Base-by-base conservation (phyloP, 2,329 filamentous ascomycete species). In the Clarireedia sp. region DNA sequence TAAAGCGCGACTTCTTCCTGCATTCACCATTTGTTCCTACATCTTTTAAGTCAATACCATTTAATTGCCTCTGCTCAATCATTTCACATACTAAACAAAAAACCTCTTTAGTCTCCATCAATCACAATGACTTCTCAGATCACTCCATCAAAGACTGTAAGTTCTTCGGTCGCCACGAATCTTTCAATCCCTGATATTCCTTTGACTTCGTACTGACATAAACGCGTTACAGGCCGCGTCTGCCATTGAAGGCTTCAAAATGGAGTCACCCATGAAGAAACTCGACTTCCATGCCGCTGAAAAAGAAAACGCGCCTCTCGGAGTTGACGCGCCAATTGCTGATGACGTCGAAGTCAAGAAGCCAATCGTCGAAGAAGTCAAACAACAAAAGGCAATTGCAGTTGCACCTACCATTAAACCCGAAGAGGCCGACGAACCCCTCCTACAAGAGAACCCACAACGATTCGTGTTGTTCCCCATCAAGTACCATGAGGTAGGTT, bases 381-480 rank as follows among this genome's bases (percentile, higher is more conserved):
- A 79, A 70, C 71, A 77, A 59, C 66, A 71, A 61, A 71, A 71
- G 38, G 59, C 66, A 26, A 72, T 75, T 63, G 65, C 69, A 50
- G 70, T 72, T 55, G 76, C 78, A 51, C 64, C 79, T 41, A 73
- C 73, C 21, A 77, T 84, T 70, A 86, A 86, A 74, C 64, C 80
- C 26, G 79, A 87, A 50, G 89, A 96, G 74, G 80, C 80, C 56
- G 81, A 90, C 56, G 94, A 99, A 80, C 94, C 94, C 56, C 79
- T 99, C 51, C 83, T 99, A 6, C 87, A 90, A 71, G 94, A 97
- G 76, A 99, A 99, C 76, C 87, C 90, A 60, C 83, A 95, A 65
- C 89, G 94, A 67, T 99, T 99, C 69, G 94, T 99, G 57, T 81
- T 99, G 60, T 99, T 99, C 77, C 94, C 94, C 64, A 96, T 99